These are phyloP conservation scores for Emericellopsis cladophorae DNA, from an alignment of 2,329 filamentous ascomycete genomes.

Conservation along the genomic window DNA sequence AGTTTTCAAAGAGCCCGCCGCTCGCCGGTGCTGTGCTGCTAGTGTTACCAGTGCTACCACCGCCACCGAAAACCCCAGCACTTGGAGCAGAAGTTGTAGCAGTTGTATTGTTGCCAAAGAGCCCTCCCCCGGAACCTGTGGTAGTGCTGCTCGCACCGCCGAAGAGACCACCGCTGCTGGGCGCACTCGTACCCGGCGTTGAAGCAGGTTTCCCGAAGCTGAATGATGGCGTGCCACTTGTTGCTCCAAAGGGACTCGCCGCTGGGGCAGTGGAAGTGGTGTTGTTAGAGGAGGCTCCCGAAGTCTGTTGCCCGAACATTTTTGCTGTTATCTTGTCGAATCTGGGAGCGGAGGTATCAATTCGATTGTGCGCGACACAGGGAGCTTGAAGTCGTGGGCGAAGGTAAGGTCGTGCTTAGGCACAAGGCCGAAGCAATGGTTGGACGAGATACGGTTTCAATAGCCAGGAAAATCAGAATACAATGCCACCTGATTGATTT, in stretches of 20 bases:
- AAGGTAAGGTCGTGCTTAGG: too few relatives aligned
- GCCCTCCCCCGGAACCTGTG: slow-evolving; percentile 4
- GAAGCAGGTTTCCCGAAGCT: slow-evolving; percentile 20
- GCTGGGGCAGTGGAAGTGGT: slow-evolving; percentile 24
- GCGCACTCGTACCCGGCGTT: slow-evolving; percentile 7
- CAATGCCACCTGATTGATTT: too few relatives aligned
- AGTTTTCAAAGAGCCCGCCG: slow-evolving; percentile 6
- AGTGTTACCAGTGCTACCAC: not conserved
- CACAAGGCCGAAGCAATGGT: too few relatives aligned
- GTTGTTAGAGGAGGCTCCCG: slow-evolving; percentile 16
- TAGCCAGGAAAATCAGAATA: too few relatives aligned
- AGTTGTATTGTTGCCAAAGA: slow-evolving; percentile 7
- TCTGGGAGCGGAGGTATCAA: slow-evolving; percentile 17
- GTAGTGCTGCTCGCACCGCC: slow-evolving; percentile 7
- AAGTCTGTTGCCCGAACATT: slow-evolving; percentile 7
- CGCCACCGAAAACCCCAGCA: slow-evolving; percentile 5
- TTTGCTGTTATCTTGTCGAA: too few relatives aligned
- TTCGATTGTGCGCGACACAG: not conserved
- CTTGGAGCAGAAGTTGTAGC: slow-evolving; percentile 7
- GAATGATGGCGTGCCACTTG: slow-evolving; percentile 19
- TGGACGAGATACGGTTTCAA: too few relatives aligned
- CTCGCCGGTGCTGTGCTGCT: slow-evolving; percentile 1
- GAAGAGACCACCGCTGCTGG: slow-evolving; percentile 15
- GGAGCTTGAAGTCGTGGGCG: too few relatives aligned
- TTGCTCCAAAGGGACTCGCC: slow-evolving; percentile 8